These are phyloP conservation scores for Candida railenensis DNA, from an alignment of 805 yeast genomes.

Conservation along the genomic window DNA sequence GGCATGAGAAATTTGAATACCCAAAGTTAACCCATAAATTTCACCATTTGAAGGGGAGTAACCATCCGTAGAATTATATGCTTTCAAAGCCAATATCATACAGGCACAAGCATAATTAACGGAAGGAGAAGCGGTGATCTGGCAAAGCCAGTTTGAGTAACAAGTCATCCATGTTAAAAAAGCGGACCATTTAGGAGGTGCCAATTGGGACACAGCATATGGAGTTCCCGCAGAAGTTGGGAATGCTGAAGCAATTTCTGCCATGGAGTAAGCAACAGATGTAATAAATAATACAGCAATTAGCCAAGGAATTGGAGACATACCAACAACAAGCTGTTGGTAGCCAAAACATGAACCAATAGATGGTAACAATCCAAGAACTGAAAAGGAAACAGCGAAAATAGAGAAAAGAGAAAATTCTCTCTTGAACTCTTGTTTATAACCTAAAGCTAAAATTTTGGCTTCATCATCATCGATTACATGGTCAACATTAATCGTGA, in stretches of 20 bases:
- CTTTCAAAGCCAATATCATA: slow-evolving; percentile 52
- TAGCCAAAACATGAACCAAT: slow-evolving; percentile 62
- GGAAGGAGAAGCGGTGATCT: slow-evolving; percentile 61
- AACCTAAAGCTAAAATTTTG: slow-evolving; percentile 55
- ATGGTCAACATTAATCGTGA: slow-evolving; percentile 47
- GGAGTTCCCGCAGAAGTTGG: slow-evolving; percentile 72
- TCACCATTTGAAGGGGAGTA: slow-evolving; percentile 50
- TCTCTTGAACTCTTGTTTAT: slow-evolving; percentile 62
- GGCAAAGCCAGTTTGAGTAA: slow-evolving; percentile 65
- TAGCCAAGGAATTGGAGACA: slow-evolving; percentile 61
- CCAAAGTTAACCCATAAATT: slow-evolving; percentile 49
- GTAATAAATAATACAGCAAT: slow-evolving; percentile 55
- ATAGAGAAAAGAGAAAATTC: slow-evolving; percentile 57
- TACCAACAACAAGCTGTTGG: slow-evolving; percentile 60
- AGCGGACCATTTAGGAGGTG: slow-evolving; percentile 55
- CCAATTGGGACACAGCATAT: slow-evolving; percentile 62
- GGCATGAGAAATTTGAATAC: slow-evolving; percentile 48
- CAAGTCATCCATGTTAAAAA: slow-evolving; percentile 61
- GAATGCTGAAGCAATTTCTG: slow-evolving; percentile 63
- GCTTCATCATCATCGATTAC: slow-evolving; percentile 51
- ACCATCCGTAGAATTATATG: slow-evolving; percentile 33
- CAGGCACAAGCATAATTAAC: slow-evolving; percentile 57
- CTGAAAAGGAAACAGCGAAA: slow-evolving; percentile 63
- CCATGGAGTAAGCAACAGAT: slow-evolving; percentile 60
- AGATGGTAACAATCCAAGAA: slow-evolving; percentile 64